Percentiles rank a stretch among this genome's conserved stretches.
Conservation (phyloP, 2,329 filamentous ascomycete species). For the Tolypocladium sp. region DNA sequence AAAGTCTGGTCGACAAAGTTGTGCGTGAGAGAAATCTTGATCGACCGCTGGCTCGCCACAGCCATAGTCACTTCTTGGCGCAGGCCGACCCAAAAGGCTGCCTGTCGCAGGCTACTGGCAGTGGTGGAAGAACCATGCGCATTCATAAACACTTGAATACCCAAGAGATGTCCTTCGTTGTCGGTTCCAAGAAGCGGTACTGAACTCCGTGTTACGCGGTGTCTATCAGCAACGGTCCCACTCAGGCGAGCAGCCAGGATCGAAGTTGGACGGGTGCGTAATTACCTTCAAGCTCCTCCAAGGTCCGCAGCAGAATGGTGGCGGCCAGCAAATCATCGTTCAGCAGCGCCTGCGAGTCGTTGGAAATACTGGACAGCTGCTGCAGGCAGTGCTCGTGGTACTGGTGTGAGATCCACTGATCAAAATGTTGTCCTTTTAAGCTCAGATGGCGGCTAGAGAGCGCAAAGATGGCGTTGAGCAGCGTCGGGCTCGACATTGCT, state of each 20-base stretch:
- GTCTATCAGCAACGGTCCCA: neutral
- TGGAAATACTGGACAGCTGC: constrained; percentile 36
- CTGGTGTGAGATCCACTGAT: constrained; percentile 37
- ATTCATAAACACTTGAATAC: constrained; percentile 37
- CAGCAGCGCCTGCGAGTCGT: constrained; percentile 24
- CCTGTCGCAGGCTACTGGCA: constrained; percentile 33
- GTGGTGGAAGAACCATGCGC: constrained; percentile 21
- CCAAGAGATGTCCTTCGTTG: constrained; percentile 35
- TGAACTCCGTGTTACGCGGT: neutral
- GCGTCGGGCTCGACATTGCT: constrained; percentile 38
- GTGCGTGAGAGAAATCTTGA: constrained; percentile 40
- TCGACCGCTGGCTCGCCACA: constrained; percentile 34
- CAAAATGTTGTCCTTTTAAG: constrained; percentile 26
- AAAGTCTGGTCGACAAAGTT: constrained; percentile 42
- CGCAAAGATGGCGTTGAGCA: constrained; percentile 49
- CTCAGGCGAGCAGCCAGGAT: too few relatives aligned
- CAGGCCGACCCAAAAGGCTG: constrained; percentile 48
- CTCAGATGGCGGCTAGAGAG: constrained; percentile 46
- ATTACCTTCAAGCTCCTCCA: constrained; percentile 44
- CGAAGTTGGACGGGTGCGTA: too few relatives aligned
- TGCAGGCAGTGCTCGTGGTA: constrained; percentile 47
- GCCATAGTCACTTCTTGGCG: constrained; percentile 52
- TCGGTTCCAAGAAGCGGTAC: constrained; percentile 28
- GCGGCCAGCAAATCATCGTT: constrained; percentile 47
- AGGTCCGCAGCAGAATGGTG: constrained; percentile 45